Evolutionary conservation across 2,329 filamentous ascomycete genomes (phyloP).

Genomic region (Stagonosporopsis cucurbitacearum): DNA sequence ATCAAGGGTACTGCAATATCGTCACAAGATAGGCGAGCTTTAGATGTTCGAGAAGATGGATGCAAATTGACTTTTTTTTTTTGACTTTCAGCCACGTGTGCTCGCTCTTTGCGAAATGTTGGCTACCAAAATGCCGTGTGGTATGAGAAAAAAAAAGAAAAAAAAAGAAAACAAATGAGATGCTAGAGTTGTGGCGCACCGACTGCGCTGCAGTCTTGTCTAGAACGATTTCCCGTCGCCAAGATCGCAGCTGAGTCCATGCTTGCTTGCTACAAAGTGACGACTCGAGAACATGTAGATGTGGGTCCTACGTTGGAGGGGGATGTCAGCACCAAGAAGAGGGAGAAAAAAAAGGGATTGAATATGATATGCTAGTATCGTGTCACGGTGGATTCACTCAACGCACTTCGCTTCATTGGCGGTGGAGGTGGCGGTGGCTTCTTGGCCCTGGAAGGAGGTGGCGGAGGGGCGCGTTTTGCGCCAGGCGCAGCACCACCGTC

Average conservation of each 20-base stretch:
- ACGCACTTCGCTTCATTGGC: constrained; percentile 65
- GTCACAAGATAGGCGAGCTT: not conserved
- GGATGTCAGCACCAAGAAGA: constrained; percentile 23
- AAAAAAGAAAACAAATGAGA: constrained; percentile 9
- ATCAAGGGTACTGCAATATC: not conserved
- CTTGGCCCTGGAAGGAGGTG: constrained; percentile 68
- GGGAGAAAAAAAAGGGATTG: constrained; percentile 11
- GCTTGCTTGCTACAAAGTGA: constrained; percentile 19
- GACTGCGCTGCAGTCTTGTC: constrained; percentile 34
- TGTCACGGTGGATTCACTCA: constrained; percentile 50
- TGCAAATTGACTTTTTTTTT: constrained; percentile 3
- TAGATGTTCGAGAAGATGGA: not conserved
- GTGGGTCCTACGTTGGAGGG: constrained; percentile 23
- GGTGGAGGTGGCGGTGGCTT: constrained; percentile 70
- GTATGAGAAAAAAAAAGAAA: constrained; percentile 7
- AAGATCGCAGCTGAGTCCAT: not conserved
- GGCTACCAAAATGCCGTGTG: constrained; percentile 13
- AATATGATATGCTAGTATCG: constrained; percentile 38
- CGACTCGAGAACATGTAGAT: constrained; percentile 21
- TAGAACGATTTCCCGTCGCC: not conserved
- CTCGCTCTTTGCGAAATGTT: constrained; percentile 7
- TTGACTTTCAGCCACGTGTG: constrained; percentile 5
- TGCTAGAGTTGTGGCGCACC: constrained; percentile 19
- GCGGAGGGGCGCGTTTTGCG: constrained; percentile 59
- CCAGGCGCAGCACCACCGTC: constrained; percentile 28